Evolutionary conservation across 2,329 filamentous ascomycete genomes (phyloP).

Genomic region (Nigrospora sphaerica): DNA sequence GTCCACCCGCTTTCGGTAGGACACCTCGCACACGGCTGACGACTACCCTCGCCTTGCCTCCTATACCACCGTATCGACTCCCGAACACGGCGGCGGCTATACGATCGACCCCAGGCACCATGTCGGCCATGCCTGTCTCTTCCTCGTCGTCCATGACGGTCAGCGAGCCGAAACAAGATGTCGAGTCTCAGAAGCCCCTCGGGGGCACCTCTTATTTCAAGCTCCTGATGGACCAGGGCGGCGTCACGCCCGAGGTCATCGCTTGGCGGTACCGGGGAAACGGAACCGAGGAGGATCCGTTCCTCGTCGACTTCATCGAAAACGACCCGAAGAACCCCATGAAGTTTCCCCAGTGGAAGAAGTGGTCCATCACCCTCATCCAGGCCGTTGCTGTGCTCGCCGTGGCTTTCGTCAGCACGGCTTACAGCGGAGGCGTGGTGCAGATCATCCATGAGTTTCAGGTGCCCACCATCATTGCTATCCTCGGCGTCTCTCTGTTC

Average conservation of each 20-base stretch:
- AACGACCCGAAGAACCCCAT: conserved; percentile 62
- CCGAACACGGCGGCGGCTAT: too few relatives aligned
- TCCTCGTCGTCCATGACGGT: conserved; percentile 22
- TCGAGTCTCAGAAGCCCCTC: conserved; percentile 30
- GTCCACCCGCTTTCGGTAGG: too few relatives aligned
- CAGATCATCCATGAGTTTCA: conserved; percentile 46
- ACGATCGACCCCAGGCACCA: too few relatives aligned
- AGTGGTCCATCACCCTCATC: conserved; percentile 59
- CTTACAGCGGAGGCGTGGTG: conserved; percentile 50
- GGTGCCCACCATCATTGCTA: conserved; percentile 38
- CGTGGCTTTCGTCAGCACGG: conserved; percentile 59
- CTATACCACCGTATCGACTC: too few relatives aligned
- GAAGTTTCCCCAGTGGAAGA: conserved; percentile 46
- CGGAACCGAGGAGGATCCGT: conserved; percentile 62
- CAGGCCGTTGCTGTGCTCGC: conserved; percentile 61
- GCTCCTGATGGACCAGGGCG: conserved; percentile 49
- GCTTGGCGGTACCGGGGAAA: conserved; percentile 48
- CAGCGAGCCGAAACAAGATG: conserved; percentile 25
- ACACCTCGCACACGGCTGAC: too few relatives aligned
- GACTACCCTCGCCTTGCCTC: too few relatives aligned
- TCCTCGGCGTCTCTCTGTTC: conserved; percentile 57
- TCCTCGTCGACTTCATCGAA: conserved; percentile 59
- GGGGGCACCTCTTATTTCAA: conserved; percentile 37
- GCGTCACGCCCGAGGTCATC: conserved; percentile 49
- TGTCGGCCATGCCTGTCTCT: neutral